Percentiles rank a stretch among this genome's conserved stretches.
These are phyloP conservation scores for Chlorella sp. DNA, from an alignment of 139 green algal genomes.

Conservation along the genomic window DNA sequence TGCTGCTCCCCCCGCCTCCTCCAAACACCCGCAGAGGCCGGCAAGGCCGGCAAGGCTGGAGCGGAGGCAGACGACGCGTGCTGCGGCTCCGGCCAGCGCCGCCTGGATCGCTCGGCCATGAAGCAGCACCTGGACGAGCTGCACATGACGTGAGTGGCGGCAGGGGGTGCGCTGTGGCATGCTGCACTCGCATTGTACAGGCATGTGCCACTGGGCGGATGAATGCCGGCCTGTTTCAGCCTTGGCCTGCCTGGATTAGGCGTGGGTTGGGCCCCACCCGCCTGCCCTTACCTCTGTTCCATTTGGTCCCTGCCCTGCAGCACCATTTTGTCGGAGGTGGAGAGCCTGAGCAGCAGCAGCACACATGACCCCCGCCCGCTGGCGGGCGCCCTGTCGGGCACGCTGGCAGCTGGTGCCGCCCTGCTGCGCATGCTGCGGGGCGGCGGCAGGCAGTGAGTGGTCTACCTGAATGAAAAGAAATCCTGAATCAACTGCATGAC, in stretches of 20 bases:
- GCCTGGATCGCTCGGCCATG: neutral
- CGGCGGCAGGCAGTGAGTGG: neutral
- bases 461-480: too few relatives aligned
- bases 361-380: neutral
- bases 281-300: neutral
- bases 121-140: conserved; percentile 13
- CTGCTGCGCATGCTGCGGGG: conserved; percentile 10
- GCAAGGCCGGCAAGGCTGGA: neutral
- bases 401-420: neutral
- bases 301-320: neutral
- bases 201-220: too few relatives aligned
- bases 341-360: neutral
- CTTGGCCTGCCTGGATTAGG: too few relatives aligned
- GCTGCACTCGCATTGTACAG: too few relatives aligned
- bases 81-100: neutral
- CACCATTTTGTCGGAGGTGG: conserved; percentile 10
- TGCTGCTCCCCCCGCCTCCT: too few relatives aligned
- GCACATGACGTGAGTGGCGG: conserved; percentile 20
- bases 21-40: neutral
- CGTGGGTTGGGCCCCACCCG: too few relatives aligned
- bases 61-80: neutral
- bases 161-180: too few relatives aligned
- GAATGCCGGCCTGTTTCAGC: too few relatives aligned
- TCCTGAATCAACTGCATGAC: too few relatives aligned
- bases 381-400: neutral